Conservation (phyloP, 2,329 filamentous ascomycete species). For the Fusarium nodosum region DNA sequence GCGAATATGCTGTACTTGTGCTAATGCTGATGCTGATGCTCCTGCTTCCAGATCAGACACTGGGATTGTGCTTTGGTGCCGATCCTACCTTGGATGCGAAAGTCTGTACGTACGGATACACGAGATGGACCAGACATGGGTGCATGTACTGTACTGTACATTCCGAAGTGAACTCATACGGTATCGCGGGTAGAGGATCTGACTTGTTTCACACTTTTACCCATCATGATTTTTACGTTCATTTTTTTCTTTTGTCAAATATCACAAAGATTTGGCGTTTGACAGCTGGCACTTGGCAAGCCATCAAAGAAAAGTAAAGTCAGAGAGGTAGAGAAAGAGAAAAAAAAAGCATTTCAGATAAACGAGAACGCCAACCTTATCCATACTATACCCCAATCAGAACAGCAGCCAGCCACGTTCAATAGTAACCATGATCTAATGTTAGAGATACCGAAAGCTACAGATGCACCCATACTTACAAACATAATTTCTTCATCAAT, state of each 20-base stretch:
- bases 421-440: conserved; percentile 19
- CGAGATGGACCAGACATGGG: not conserved
- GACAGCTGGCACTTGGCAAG: not conserved
- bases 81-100: conserved; percentile 17
- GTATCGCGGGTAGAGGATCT: not conserved
- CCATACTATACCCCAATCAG: conserved; percentile 32
- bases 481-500: conserved; percentile 1
- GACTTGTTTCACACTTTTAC: not conserved
- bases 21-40: not conserved
- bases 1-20: conserved; percentile 28
- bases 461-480: not conserved
- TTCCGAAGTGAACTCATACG: not conserved
- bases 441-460: conserved; percentile 25
- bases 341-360: conserved; percentile 19
- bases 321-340: not conserved
- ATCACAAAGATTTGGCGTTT: conserved; percentile 7
- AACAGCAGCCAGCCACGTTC: conserved; percentile 42
- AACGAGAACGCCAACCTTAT: conserved; percentile 26
- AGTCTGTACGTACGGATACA: conserved; percentile 7
- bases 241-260: not conserved
- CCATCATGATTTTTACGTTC: not conserved
- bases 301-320: conserved; percentile 8
- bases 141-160: not conserved
- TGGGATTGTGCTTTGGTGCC: conserved; percentile 36
- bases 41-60: conserved; percentile 35